These are phyloP conservation scores for Sphagnum fallax DNA, from an alignment of 228 moss, liverwort and hornwort genomes.

Conservation along the genomic window DNA sequence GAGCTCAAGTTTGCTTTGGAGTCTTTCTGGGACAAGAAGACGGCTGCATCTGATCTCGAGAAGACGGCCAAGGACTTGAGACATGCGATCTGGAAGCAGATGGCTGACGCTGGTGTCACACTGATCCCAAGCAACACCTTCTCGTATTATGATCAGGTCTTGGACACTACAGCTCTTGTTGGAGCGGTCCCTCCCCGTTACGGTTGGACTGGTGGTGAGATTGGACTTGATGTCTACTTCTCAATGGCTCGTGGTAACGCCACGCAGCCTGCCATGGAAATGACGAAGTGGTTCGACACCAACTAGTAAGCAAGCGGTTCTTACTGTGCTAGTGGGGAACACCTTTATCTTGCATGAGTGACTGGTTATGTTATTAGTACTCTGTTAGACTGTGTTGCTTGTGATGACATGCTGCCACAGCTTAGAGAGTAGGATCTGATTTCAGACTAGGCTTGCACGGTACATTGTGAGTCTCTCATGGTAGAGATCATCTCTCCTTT, in stretches of 20 bases:
- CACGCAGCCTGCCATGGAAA: conserved; percentile 88
- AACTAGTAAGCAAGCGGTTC: conserved; percentile 53
- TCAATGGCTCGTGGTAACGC: conserved; percentile 87
- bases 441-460: no score
- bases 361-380: no score
- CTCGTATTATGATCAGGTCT: conserved; percentile 48
- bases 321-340: no score
- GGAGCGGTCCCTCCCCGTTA: conserved; percentile 71
- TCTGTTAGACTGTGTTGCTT: no score
- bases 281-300: conserved; percentile 97
- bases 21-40: conserved; percentile 63
- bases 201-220: conserved; percentile 49
- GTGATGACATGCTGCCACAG: no score
- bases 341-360: no score
- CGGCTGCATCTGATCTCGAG: conserved; percentile 50
- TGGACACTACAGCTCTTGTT: conserved; percentile 79
- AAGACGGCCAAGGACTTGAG: conserved; percentile 56
- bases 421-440: no score
- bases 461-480: no score
- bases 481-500: no score
- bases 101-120: conserved; percentile 57
- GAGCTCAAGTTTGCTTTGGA: conserved; percentile 66
- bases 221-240: conserved; percentile 64
- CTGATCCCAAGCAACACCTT: conserved; percentile 73
- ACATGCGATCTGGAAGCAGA: conserved; percentile 78